Evolutionary conservation across 768 basidiomycete genomes (phyloP), one percentile per base, ranked within the genome.

Genomic region (Pisolithus marmoratus): DNA sequence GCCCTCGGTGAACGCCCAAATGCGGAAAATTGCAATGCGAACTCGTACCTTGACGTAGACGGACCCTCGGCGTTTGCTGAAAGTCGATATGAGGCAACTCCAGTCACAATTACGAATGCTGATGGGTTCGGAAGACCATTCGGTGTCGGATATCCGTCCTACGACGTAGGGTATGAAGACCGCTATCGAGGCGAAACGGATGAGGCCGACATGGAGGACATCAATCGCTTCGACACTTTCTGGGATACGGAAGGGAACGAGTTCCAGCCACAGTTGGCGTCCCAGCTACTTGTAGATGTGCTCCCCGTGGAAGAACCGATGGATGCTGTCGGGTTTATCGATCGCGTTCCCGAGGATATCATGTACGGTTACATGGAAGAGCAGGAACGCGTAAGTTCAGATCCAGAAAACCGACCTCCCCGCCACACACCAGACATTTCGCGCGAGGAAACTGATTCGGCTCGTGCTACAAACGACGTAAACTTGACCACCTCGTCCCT

Each of bases 401-500:
- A 34, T 14, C 31, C 22, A 22, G 31, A 47, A n/a, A 12, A 37
- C n/a, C 31, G 11, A 17, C 12, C 29, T 47, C 3, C 34, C 31
- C 19, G 15, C 4, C 14, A 9, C 9, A 6, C 42, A 5, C n/a
- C 36, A 44, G 29, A 37, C 38, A 27, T 24, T 37, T 48, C 51
- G 7, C 36, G 38, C 26, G 45, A 34, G 20, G 48, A 51, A 45
- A 23, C 23, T 42, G 54, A 54, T 19, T 46, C 51, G 11, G 17
- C 42, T 26, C 56, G 47, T 45, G 34, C 11, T 5, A 38, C 47
- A 9, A 66, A 50, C 65, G 65, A 24, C 59, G 59, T 48, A 66
- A 54, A 50, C 49, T 66, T n/a, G 55, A 67, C 38, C 44, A 56
- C 38, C 54, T 56, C 45, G 55, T 62, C 48, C 62, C 59, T 5